phyloP scores from a whole-genome alignment of 345 rosid genomes.

The Raphanus sativus region DNA sequence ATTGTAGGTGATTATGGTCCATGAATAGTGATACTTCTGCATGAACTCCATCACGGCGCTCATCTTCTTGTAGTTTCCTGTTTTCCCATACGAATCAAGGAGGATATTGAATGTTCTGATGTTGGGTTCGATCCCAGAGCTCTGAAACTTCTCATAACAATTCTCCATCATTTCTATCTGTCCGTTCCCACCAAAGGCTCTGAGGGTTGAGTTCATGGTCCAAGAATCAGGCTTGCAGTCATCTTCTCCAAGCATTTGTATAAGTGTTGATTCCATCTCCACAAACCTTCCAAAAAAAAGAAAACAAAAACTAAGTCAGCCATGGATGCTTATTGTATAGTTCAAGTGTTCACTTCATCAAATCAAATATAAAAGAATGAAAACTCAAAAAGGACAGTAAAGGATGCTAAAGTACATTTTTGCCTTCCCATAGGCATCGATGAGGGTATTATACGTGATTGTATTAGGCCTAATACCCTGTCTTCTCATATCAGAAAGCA shows the following conservation, averaged over 20 bases:
- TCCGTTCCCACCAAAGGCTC: constrained; percentile 84
- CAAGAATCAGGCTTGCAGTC: constrained; percentile 84
- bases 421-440: constrained; percentile 84
- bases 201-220: constrained; percentile 88
- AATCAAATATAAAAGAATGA: no score
- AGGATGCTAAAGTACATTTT: constrained; percentile 51
- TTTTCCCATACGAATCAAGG: constrained; percentile 81
- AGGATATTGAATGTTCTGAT: constrained; percentile 87
- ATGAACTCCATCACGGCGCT: constrained; percentile 90
- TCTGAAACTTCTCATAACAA: constrained; percentile 90
- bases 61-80: constrained; percentile 76
- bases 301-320: background rate
- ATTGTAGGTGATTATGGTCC: constrained; percentile 95
- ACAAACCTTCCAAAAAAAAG: constrained; percentile 57
- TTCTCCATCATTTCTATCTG: constrained; percentile 87
- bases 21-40: constrained; percentile 88
- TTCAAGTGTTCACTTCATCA: no score
- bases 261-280: constrained; percentile 83
- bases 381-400: background rate
- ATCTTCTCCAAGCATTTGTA: constrained; percentile 68
- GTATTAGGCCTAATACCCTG: constrained; percentile 73
- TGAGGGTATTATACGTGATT: constrained; percentile 78
- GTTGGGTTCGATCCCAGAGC: constrained; percentile 83
- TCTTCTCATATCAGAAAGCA: constrained; percentile 76
- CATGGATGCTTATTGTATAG: background rate